A percentile compares a stretch with the other conserved stretches of the same genome.
phyloP scores from a whole-genome alignment of 345 rosid species.

The Mallotus nudiflorus region DNA sequence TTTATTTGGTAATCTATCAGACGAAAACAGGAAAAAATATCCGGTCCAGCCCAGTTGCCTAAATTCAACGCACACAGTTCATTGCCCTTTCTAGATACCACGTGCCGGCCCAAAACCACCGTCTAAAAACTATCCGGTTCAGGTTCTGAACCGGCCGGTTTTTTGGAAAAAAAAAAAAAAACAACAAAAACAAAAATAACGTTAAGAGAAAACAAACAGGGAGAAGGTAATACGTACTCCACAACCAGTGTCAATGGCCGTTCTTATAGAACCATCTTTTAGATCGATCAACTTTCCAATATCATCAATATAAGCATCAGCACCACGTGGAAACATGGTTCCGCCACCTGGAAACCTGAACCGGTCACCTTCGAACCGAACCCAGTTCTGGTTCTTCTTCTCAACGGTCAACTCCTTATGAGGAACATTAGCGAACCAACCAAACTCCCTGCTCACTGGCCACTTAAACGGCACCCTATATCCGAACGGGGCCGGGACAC shows the following conservation, averaged over 20 bases:
- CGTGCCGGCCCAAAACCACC: neutral
- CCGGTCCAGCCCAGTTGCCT: neutral
- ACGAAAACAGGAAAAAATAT: neutral
- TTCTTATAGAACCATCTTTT: conserved; percentile 74
- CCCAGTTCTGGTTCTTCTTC: conserved; percentile 93
- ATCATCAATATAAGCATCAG: conserved; percentile 78
- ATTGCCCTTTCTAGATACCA: neutral
- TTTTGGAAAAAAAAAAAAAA: conserved; percentile 1
- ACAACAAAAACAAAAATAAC: neutral
- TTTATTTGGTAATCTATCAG: too few relatives aligned
- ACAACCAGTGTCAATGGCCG: conserved; percentile 96
- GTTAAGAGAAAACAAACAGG: neutral
- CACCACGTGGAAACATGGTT: conserved; percentile 91
- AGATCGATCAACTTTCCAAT: conserved; percentile 79
- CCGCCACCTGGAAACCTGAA: conserved; percentile 95
- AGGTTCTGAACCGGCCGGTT: too few relatives aligned
- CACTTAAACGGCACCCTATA: conserved; percentile 74
- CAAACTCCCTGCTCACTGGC: conserved; percentile 84
- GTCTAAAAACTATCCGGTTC: conserved; percentile 4
- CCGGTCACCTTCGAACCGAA: conserved; percentile 59
- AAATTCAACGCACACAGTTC: neutral
- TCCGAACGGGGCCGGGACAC: conserved; percentile 79
- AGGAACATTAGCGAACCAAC: conserved; percentile 91
- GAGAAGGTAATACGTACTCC: conserved; percentile 62
- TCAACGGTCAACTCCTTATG: conserved; percentile 83